Percentiles rank a stretch among this genome's conserved stretches.
Evolutionary conservation across 2,329 filamentous ascomycete species (phyloP).

Genomic region (Aaosphaeria pasadenensis): DNA sequence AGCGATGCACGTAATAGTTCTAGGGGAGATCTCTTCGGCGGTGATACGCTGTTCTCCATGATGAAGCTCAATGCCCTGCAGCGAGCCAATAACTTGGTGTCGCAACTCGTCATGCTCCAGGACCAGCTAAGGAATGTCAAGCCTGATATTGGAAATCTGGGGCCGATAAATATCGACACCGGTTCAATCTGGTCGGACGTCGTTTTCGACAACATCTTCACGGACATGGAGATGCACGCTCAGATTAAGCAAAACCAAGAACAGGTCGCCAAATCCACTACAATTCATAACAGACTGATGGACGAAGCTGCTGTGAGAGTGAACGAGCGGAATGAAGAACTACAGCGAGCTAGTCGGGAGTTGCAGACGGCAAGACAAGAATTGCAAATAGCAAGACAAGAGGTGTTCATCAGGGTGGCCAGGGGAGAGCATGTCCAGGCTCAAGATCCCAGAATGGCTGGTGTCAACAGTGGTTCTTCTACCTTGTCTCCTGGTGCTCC

Average conservation of each 20-base stretch:
- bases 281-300: slow-evolving; percentile 10
- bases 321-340: background rate
- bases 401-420: slow-evolving; percentile 40
- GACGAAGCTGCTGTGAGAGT: no score
- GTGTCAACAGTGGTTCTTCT: background rate
- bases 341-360: slow-evolving; percentile 23
- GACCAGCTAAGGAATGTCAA: slow-evolving; percentile 42
- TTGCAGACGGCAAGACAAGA: slow-evolving; percentile 28
- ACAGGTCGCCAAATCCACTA: slow-evolving; percentile 33
- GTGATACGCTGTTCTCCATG: slow-evolving; percentile 49
- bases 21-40: slow-evolving; percentile 50
- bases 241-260: slow-evolving; percentile 47
- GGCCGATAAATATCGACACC: slow-evolving; percentile 42
- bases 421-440: slow-evolving; percentile 8
- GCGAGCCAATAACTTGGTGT: slow-evolving; percentile 45
- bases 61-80: slow-evolving; percentile 54
- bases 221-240: slow-evolving; percentile 52
- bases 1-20: slow-evolving; percentile 22
- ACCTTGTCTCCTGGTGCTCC: no score
- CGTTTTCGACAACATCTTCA: slow-evolving; percentile 56
- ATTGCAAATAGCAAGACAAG: slow-evolving; percentile 46
- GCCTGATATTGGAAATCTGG: slow-evolving; percentile 38
- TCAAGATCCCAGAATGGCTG: background rate
- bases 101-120: slow-evolving; percentile 37
- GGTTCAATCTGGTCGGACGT: slow-evolving; percentile 50